Conservation (phyloP, 2,329 filamentous ascomycete species). For the Colletotrichum cuscutae region DNA sequence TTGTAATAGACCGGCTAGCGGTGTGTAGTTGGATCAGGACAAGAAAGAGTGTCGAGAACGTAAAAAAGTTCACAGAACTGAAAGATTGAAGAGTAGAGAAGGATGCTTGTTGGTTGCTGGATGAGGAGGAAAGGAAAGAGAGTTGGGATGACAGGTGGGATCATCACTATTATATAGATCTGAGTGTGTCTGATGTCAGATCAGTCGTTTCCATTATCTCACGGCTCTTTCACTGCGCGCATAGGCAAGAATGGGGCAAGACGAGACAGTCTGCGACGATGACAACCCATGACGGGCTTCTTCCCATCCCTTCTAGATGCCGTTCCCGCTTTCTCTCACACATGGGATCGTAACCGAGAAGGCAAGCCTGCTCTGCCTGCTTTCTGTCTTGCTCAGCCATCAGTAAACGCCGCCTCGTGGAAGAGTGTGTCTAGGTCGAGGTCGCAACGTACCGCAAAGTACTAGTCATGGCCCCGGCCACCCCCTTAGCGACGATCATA, state of each 20-base stretch:
- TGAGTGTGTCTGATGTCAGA: neutral
- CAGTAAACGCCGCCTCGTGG: conserved; percentile 15
- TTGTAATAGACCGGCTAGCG: conserved; percentile 37
- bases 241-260: neutral
- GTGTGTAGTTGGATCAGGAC: conserved; percentile 33
- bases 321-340: neutral
- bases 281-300: conserved; percentile 16
- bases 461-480: neutral
- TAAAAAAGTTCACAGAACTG: conserved; percentile 52
- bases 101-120: conserved; percentile 38
- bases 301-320: neutral
- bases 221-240: neutral
- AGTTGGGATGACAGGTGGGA: conserved; percentile 7
- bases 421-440: neutral
- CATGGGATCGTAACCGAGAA: neutral
- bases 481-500: conserved; percentile 34
- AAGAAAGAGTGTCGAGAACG: conserved; percentile 42
- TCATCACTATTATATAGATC: conserved; percentile 22
- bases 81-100: conserved; percentile 43
- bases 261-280: conserved; percentile 28
- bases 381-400: neutral
- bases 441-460: neutral
- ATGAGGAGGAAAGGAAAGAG: conserved; percentile 32
- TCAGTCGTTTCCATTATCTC: conserved; percentile 16
- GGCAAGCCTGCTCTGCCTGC: neutral